phyloP scores from a whole-genome alignment of 2,329 filamentous ascomycete genomes.

The Geosmithia putterillii region DNA sequence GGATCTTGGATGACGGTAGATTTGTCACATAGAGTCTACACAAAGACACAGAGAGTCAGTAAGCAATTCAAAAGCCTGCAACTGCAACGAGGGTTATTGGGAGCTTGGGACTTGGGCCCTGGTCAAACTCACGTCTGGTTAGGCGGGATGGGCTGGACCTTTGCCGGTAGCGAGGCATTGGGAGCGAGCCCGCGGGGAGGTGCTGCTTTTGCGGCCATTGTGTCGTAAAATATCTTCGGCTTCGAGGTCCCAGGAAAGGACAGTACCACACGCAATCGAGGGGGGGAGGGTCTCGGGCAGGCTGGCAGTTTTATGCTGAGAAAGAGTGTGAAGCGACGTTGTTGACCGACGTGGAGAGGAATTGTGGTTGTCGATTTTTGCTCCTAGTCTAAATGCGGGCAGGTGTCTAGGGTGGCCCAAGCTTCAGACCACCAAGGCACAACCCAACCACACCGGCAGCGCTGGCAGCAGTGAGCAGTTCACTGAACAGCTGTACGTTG shows the following conservation, averaged over 20 bases:
- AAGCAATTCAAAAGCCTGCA: neutral
- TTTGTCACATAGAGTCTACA: slow-evolving; percentile 78
- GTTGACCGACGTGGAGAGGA: neutral
- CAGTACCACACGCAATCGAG: neutral
- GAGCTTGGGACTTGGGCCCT: too few relatives aligned
- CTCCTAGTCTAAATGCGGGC: neutral
- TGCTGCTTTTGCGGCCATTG: slow-evolving; percentile 23
- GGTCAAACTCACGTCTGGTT: slow-evolving; percentile 69
- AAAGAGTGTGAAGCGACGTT: neutral
- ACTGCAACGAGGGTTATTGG: too few relatives aligned
- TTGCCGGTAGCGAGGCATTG: slow-evolving; percentile 30
- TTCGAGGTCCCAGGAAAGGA: too few relatives aligned
- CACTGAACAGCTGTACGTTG: too few relatives aligned
- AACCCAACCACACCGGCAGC: neutral
- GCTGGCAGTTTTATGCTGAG: neutral
- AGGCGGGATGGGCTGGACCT: slow-evolving; percentile 45
- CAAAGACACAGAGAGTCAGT: slow-evolving; percentile 3
- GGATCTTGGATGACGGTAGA: slow-evolving; percentile 73
- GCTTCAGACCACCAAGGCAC: neutral
- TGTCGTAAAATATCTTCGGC: too few relatives aligned
- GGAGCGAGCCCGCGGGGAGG: slow-evolving; percentile 25
- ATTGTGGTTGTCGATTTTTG: neutral
- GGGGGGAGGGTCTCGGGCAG: neutral
- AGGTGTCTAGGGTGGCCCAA: neutral
- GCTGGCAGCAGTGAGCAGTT: neutral